A percentile compares a stretch with the other conserved stretches of the same genome.
These are phyloP conservation scores for Lyophyllum semitale DNA, from an alignment of 768 basidiomycete species.

Conservation along the genomic window DNA sequence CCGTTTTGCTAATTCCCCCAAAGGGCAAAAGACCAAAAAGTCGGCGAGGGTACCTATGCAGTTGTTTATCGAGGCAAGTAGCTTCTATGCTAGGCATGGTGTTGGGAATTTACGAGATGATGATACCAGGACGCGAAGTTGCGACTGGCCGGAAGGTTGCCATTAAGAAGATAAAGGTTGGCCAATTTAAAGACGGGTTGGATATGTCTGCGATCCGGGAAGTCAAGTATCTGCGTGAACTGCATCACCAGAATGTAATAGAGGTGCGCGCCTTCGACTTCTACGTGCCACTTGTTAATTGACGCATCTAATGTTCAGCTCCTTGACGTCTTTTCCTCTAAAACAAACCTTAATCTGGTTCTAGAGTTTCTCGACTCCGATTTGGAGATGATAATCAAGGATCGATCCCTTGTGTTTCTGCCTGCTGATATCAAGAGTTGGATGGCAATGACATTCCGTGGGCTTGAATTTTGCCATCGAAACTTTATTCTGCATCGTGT, in stretches of 20 bases:
- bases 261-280: constrained; percentile 52
- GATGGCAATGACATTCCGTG: constrained; percentile 98
- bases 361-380: constrained; percentile 96
- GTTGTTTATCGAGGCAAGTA: constrained; percentile 87
- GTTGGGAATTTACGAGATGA: not conserved
- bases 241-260: constrained; percentile 94
- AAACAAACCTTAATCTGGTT: constrained; percentile 95
- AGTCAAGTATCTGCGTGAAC: constrained; percentile 94
- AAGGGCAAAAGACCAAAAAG: constrained; percentile 81
- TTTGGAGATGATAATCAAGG: constrained; percentile 95
- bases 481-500: constrained; percentile 94
- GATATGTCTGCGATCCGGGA: constrained; percentile 99
- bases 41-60: constrained; percentile 93
- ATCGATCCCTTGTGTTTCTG: constrained; percentile 87
- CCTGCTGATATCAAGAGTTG: constrained; percentile 97
- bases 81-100: not conserved
- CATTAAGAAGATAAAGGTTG: constrained; percentile 98
- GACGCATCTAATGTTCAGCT: constrained; percentile 51
- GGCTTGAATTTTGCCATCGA: constrained; percentile 97
- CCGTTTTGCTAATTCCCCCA: not conserved
- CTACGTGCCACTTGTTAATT: not conserved
- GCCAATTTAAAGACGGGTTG: constrained; percentile 95
- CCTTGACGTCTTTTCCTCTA: constrained; percentile 94
- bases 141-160: constrained; percentile 84
- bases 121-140: constrained; percentile 63